A percentile compares a stretch with the other conserved stretches of the same genome.
phyloP scores from a whole-genome alignment of 2,329 filamentous ascomycete species.

The Penicillium fuscoglaucum region DNA sequence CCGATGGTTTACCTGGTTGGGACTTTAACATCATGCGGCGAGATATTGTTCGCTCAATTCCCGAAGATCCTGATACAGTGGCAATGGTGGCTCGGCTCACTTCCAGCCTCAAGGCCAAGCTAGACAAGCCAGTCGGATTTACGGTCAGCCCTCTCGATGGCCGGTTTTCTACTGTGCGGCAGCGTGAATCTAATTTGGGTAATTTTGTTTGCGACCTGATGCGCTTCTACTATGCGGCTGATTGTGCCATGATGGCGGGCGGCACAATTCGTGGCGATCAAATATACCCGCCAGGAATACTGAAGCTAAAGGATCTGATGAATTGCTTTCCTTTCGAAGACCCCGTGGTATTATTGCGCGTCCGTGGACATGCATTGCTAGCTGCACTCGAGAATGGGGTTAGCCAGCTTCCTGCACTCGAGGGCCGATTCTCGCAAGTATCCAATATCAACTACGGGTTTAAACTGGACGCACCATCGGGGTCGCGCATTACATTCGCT shows the following conservation, averaged over 20 bases:
- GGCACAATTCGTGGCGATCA: constrained; percentile 87
- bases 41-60: constrained; percentile 69
- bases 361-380: constrained; percentile 70
- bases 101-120: constrained; percentile 69
- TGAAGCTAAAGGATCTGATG: constrained; percentile 78
- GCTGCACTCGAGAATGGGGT: constrained; percentile 85
- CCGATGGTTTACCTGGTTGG: constrained; percentile 59
- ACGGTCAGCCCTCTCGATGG: constrained; percentile 80
- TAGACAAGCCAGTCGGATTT: constrained; percentile 81
- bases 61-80: constrained; percentile 62
- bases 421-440: constrained; percentile 83
- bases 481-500: constrained; percentile 63
- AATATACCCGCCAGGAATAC: constrained; percentile 77
- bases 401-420: constrained; percentile 75
- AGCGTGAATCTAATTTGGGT: constrained; percentile 76
- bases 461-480: constrained; percentile 61
- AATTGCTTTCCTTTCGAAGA: constrained; percentile 93
- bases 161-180: constrained; percentile 78
- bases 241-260: constrained; percentile 80
- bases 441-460: constrained; percentile 78
- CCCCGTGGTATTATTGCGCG: constrained; percentile 73
- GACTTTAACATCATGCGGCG: constrained; percentile 74
- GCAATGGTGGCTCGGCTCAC: constrained; percentile 68
- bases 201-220: constrained; percentile 94
- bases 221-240: constrained; percentile 76